Evolutionary conservation across 2,329 filamentous ascomycete species (phyloP), one percentile per base, ranked within the genome.

Genomic region (Aspergillus thermomutatus): DNA sequence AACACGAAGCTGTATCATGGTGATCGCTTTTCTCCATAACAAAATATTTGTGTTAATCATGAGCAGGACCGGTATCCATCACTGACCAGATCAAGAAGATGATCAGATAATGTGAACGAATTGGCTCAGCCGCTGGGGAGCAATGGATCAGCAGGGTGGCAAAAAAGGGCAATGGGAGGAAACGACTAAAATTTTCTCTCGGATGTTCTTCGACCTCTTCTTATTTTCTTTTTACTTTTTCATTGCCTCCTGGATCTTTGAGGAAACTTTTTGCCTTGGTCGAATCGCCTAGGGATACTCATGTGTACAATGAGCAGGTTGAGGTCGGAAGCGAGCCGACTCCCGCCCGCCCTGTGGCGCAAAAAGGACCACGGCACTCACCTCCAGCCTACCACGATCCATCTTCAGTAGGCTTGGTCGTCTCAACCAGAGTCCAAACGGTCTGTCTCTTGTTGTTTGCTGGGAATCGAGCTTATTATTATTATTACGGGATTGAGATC

Each of bases 331-430:
- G 27, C 51, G 43, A 53, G 41, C 41, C 51, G 51, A 40, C 21
- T 48, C 40, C 51, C 51, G 41, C 51, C 40, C 51, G 51, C 41
- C 43, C 34, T 43, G 51, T 53, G 51, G 51, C 51, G 41, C 41
- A 23, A 14, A 28, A 53, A 26, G 17, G 41, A 14, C 26, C 26
- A 43, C 60, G 60, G 60, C 58, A 57, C n/a, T 60, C 31, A 52
- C 14, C 59, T 60, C 60, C 60, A 60, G 58, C 60, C 60, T 62
- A 62, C 60, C 60, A 62, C 60, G 43, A 26, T 25, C 41, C 45
- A 37, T 27, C 48, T 52, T 37, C 5, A 34, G 25, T 40, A 26
- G 26, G 19, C 34, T 43, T 57, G 48, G 54, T 37, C 50, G 48
- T 50, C 49, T 57, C 55, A 53, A 23, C 17, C 54, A 40, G 53